Evolutionary conservation across 495 filamentous ascomycete species (phyloP).

Genomic region (Hyphodiscus hymeniophilus): DNA sequence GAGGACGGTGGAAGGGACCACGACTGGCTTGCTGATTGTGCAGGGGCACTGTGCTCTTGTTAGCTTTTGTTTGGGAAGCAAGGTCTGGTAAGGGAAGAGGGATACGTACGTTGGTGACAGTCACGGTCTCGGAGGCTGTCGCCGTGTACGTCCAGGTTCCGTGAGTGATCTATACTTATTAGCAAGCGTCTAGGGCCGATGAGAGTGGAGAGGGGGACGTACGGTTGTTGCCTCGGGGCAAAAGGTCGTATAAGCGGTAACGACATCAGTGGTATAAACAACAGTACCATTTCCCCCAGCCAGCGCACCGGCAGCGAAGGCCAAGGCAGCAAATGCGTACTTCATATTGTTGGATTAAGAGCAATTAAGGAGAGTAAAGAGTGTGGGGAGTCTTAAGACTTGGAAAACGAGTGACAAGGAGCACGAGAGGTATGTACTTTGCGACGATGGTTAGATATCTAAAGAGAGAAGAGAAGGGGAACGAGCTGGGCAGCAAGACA

Average conservation of each 20-base stretch:
- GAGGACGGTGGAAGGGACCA: background rate
- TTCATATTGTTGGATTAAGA: conserved; percentile 1
- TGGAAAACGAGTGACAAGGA: conserved; percentile 4
- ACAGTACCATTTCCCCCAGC: background rate
- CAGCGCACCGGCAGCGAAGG: background rate
- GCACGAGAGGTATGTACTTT: background rate
- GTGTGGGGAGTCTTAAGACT: conserved; percentile 6
- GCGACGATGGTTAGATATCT: background rate
- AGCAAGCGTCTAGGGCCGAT: too few species aligned
- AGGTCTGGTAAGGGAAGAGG: background rate
- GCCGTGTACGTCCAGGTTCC: background rate
- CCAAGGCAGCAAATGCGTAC: background rate
- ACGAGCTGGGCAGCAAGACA: background rate
- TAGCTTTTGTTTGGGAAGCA: background rate
- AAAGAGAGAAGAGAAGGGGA: background rate
- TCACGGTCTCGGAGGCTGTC: conserved; percentile 52
- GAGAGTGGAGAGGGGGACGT: too few species aligned
- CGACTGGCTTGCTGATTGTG: conserved; percentile 45
- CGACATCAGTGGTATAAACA: background rate
- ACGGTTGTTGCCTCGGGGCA: conserved; percentile 23
- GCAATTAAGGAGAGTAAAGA: background rate
- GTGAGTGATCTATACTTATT: background rate
- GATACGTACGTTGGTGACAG: conserved; percentile 42
- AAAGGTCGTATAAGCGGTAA: conserved; percentile 4
- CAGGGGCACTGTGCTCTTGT: conserved; percentile 49